Evolutionary conservation across 768 basidiomycete species (phyloP), one percentile per base, ranked within the genome.

Genomic region (Leucocoprinus birnbaumii): DNA sequence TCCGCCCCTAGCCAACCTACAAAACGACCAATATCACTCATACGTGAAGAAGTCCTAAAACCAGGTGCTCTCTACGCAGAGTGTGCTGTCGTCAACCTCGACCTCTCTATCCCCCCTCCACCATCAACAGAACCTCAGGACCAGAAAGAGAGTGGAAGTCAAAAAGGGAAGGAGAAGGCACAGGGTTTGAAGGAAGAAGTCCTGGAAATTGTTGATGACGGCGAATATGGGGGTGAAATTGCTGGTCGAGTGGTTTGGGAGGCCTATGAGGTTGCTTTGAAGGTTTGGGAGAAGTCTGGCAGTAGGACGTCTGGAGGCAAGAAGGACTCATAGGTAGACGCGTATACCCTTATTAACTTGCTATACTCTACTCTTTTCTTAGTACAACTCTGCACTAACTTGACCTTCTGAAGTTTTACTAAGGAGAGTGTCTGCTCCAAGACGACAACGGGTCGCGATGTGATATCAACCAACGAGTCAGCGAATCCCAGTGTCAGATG

Each of bases 61-160:
- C 86, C 89, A 2, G 90, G 89, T 0, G 85, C 87, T 9, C 66
- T 91, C 38, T 92, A 92, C 60, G 76, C 84, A 8, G 87, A 92
- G 60, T 91, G 90, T 60, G 82, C 86, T 0, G 80, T 87, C 3
- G 83, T 87, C 7, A 67, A 65, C 24, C 59, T 85, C 26, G 66
- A 64, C 18, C 68, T 85, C 25, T 72, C 70, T 19, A 59, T 24
- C 2, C 57, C 61, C n/a, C 35, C 14, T 19, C 14, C 31, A 5
- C 31, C 31, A 31, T 11, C 31, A 16, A 38, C 38, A 4, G 16
- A 37, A 7, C 42, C 19, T 34, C 42, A 34, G 35, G 40, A 11
- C 11, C n/a, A n/a, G n/a, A 31, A 31, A 11, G 31, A 31, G 31
- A 31, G 11, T 11, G 5, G 6, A 31, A 31, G 31, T 11, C 14